Evolutionary conservation across 2,329 filamentous ascomycete species (phyloP), one percentile per base, ranked within the genome.

Genomic region (Laburnicola sp.): DNA sequence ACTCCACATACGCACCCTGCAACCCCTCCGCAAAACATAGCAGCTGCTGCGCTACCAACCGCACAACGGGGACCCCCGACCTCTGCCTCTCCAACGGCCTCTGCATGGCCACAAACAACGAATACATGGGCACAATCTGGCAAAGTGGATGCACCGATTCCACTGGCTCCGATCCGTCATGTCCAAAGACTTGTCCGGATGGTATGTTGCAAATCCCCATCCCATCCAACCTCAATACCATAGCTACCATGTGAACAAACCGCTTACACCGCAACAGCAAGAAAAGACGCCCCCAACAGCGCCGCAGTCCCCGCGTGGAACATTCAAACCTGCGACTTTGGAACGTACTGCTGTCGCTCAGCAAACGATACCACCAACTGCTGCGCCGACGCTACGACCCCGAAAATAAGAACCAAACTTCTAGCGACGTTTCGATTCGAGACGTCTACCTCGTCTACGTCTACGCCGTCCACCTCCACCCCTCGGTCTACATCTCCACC

Each of bases 121-220:
- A 59, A 42, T 63, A 54, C 26, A 58, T 70, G 48, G 69, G 69
- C 11, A 66, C 61, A 31, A 66, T 72, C 46, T 70, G 65, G 60
- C 65, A 70, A 35, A 52, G 47, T 49, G 69, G 66, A n/a, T 72
- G 69, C 60, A 72, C 69, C 31, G 69, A 72, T 55, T 45, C 63
- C 6, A 70, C 62, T 2, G 64, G 67, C 6, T 59, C 60, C 27
- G 63, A 65, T 47, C 50, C 47, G 7, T 63, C 56, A 35, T 72
- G 69, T 53, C 64, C 66, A 31, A 64, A 62, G 23, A 42, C 65
- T 28, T 71, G 69, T 46, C 63, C 67, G 28, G 58, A 59, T 49
- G 50, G 68, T 71, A 64, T 25, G 64, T 63, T 10, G 25, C 27
- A 6, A 10, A 39, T 16, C 28, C 26, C 30, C 10, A 32, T 8